phyloP scores from a whole-genome alignment of 1,284 basidiomycete species.

The Leccinum laetum region DNA sequence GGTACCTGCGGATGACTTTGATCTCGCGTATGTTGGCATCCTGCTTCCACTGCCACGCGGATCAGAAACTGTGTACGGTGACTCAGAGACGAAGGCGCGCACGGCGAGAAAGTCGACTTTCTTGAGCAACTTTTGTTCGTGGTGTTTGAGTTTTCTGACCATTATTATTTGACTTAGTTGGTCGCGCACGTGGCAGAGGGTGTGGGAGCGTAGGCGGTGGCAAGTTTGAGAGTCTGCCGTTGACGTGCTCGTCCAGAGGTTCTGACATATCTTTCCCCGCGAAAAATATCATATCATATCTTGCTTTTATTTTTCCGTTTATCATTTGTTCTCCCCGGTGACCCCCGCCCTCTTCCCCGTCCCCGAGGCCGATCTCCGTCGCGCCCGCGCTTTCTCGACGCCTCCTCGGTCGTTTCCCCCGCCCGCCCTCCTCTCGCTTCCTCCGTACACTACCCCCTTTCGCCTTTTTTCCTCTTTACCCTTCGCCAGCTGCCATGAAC shows the following conservation, averaged over 20 bases:
- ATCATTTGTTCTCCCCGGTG: constrained; percentile 27
- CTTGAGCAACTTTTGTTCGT: constrained; percentile 93
- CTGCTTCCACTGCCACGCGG: constrained; percentile 83
- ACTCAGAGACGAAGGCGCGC: constrained; percentile 44
- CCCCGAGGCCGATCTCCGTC: constrained; percentile 21
- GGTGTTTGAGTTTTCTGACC: constrained; percentile 92
- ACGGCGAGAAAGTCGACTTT: constrained; percentile 95
- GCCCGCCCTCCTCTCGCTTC: constrained; percentile 6
- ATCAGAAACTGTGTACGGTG: neutral
- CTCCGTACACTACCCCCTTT: constrained; percentile 1
- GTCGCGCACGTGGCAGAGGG: constrained; percentile 29
- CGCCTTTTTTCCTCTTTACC: constrained; percentile 13
- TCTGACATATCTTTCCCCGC: constrained; percentile 30
- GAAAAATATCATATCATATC: constrained; percentile 33
- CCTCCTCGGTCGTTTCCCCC: constrained; percentile 5
- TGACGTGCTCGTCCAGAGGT: constrained; percentile 29
- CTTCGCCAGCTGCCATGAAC: constrained; percentile 31
- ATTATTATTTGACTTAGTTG: constrained; percentile 34
- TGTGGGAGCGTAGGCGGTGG: constrained; percentile 25
- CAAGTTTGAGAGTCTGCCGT: constrained; percentile 30
- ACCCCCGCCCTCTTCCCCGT: constrained; percentile 10
- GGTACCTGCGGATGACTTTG: constrained; percentile 95
- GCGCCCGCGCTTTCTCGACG: constrained; percentile 2
- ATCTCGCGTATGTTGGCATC: constrained; percentile 92
- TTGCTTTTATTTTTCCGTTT: constrained; percentile 28